These are phyloP conservation scores for Elongisporangium senticosum DNA, from an alignment of 352 stramenopile species.

Conservation along the genomic window DNA sequence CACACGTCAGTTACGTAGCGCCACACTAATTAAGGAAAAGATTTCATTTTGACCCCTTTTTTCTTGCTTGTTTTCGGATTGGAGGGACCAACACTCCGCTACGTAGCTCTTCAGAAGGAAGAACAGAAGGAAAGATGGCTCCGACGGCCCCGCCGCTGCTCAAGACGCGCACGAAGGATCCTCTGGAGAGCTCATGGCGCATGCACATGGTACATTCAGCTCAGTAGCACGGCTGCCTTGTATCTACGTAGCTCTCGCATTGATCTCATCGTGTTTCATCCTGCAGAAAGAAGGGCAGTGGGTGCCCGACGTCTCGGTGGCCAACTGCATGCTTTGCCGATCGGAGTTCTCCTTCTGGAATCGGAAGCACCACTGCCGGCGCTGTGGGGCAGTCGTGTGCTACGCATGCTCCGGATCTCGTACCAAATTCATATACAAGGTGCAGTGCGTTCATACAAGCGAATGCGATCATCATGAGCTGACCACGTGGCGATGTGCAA, in stretches of 20 bases:
- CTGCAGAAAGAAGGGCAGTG: conserved; percentile 74
- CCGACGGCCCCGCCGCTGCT: conserved; percentile 41
- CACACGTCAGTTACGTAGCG: conserved; percentile 1
- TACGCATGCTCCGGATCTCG: conserved; percentile 70
- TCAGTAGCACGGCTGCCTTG: background rate
- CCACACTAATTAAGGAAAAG: conserved; percentile 11
- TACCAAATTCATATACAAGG: conserved; percentile 86
- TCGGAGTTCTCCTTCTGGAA: conserved; percentile 82
- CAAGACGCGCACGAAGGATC: conserved; percentile 74
- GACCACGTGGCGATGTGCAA: background rate
- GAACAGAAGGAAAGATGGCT: conserved; percentile 5
- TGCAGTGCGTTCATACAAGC: background rate
- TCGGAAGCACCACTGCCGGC: conserved; percentile 84
- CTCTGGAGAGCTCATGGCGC: conserved; percentile 82
- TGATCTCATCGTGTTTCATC: conserved; percentile 1
- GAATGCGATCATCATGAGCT: background rate
- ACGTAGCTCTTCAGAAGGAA: conserved; percentile 2
- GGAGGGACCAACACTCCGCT: background rate
- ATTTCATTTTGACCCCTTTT: conserved; percentile 1
- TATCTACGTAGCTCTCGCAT: background rate
- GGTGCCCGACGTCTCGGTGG: conserved; percentile 76
- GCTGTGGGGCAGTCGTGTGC: conserved; percentile 81
- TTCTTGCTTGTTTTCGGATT: background rate
- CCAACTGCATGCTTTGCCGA: conserved; percentile 80
- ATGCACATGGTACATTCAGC: conserved; percentile 64